A percentile compares a stretch with the other conserved stretches of the same genome.
phyloP scores from a whole-genome alignment of 495 filamentous ascomycete species.

The Barbatosphaeria neglecta region DNA sequence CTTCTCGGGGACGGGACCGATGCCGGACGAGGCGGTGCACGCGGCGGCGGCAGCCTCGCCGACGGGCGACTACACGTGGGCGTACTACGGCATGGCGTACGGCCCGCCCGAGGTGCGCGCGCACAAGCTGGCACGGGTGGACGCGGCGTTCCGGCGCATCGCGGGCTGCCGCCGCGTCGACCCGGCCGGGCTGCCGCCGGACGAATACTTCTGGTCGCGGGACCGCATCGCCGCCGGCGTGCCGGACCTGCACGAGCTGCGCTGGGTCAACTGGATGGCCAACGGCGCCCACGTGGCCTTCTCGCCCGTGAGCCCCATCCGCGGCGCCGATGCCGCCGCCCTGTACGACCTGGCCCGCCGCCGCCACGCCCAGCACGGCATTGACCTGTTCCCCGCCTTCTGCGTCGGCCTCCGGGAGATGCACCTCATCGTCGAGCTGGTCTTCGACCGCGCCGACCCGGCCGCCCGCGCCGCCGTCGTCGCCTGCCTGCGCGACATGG shows the following conservation, averaged over 20 bases:
- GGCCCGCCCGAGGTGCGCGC: slow-evolving; percentile 29
- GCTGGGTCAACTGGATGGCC: slow-evolving; percentile 45
- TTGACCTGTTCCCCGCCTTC: slow-evolving; percentile 43
- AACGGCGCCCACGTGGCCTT: slow-evolving; percentile 47
- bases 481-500: slow-evolving; percentile 27
- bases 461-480: slow-evolving; percentile 20
- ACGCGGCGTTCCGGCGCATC: slow-evolving; percentile 31
- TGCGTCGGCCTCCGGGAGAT: slow-evolving; percentile 42
- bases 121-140: slow-evolving; percentile 32
- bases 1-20: slow-evolving; percentile 9
- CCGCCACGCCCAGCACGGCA: slow-evolving; percentile 24
- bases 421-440: slow-evolving; percentile 38
- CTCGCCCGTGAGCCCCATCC: slow-evolving; percentile 38
- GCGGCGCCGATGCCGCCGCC: slow-evolving; percentile 33
- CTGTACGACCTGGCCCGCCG: slow-evolving; percentile 31
- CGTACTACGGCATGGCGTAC: slow-evolving; percentile 45
- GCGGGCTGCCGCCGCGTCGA: slow-evolving; percentile 32
- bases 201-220: slow-evolving; percentile 17
- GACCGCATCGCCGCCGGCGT: slow-evolving; percentile 23
- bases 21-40: slow-evolving; percentile 24
- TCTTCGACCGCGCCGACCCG: slow-evolving; percentile 29
- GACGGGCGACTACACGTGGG: slow-evolving; percentile 33
- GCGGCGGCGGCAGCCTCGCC: slow-evolving; percentile 20
- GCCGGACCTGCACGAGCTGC: slow-evolving; percentile 36
- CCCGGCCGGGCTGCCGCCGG: slow-evolving; percentile 18